Evolutionary conservation across 495 filamentous ascomycete species (phyloP), one percentile per base, ranked within the genome.

Genomic region (Glonium stellatum): DNA sequence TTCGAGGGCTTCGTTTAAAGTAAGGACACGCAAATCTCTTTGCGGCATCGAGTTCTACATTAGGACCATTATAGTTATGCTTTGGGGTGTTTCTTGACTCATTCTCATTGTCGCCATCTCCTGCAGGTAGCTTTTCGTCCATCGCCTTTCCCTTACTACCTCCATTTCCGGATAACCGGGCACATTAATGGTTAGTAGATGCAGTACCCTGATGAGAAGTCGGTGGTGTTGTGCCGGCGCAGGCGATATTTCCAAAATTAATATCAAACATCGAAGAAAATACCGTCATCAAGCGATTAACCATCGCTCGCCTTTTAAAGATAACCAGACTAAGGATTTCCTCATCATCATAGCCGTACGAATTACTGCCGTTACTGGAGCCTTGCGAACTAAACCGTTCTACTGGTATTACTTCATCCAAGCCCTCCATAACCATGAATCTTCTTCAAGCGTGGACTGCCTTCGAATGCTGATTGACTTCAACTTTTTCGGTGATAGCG

Each of bases 21-120:
- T 59, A 59, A 21, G 57, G 57, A 54, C 57, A 59, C 4, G 57
- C 57, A 41, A 59, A 44, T 35, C 42, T 59, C 2, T 31, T 31
- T 6, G 27, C 27, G 2, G 27, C 6, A 31, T 6, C 6, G 27
- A 31, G 27, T 2, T 6, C 27, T 2, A 6, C 27, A 6, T 42
- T 31, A 25, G 5, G 21, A 31, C 2, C n/a, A 27, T 12, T 13
- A 1, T 1, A 44, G 39, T 11, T 11, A 3, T 4, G 12, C 39
- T 44, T 44, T 18, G 12, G 18, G 36, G 36, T 39, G 36, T 8
- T 39, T 39, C 15, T 39, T 15, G 36, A n/a, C n/a, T n/a, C n/a
- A n/a, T n/a, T n/a, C n/a, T n/a, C 39, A 44, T 44, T 18, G 10
- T 13, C 13, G 39, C n/a, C n/a, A n/a, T 44, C 18, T 13, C 39